Conservation (phyloP, 371 early-diverging fungal genomes). For the Mucor velutinosus region DNA sequence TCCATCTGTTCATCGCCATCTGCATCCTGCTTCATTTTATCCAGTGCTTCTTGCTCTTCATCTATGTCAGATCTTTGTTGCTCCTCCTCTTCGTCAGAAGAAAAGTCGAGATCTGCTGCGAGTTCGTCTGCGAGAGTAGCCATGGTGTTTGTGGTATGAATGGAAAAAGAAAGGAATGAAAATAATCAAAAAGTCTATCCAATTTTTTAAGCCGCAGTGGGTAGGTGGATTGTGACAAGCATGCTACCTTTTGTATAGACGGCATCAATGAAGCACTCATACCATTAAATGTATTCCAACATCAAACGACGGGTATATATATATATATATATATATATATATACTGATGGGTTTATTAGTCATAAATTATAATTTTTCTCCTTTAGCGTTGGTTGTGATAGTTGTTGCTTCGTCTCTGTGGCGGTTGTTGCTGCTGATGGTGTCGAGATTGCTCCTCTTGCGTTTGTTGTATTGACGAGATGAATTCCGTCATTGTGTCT, state of each 20-base stretch:
- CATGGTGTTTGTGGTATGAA: constrained; percentile 14
- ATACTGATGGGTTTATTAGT: neutral
- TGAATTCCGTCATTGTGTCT: constrained; percentile 43
- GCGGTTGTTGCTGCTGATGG: neutral
- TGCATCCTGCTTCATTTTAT: constrained; percentile 13
- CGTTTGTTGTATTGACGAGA: constrained; percentile 23
- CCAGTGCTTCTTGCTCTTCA: constrained; percentile 31
- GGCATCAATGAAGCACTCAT: neutral
- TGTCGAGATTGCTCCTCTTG: constrained; percentile 6
- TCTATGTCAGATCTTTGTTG: constrained; percentile 28
- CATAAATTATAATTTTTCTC: neutral
- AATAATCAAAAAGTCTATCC: constrained; percentile 2
- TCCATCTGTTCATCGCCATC: constrained; percentile 35
- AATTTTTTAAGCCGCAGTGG: neutral
- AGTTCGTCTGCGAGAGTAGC: constrained; percentile 76
- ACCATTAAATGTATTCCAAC: too few relatives aligned
- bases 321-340: neutral
- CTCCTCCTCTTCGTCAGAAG: constrained; percentile 48
- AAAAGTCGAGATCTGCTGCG: constrained; percentile 73
- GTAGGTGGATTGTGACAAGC: neutral
- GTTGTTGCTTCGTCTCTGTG: constrained; percentile 2
- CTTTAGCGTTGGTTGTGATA: constrained; percentile 7
- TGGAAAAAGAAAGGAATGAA: neutral
- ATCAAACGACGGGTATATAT: too few relatives aligned
- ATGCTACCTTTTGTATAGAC: neutral